Evolutionary conservation across 345 rosid species (phyloP).

Genomic region (Leavenworthia alabamica): DNA sequence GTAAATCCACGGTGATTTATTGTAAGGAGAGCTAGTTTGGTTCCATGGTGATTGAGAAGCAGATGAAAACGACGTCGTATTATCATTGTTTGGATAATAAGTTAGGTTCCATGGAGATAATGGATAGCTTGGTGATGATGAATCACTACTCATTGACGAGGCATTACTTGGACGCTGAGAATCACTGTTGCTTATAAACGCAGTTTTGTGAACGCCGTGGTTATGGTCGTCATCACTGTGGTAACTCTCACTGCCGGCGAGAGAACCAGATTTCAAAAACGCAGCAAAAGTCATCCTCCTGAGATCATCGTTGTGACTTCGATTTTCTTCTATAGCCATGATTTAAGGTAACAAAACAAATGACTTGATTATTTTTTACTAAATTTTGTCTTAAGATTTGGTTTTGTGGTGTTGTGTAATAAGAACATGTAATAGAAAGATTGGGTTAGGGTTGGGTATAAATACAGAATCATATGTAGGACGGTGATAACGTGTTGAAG

Average conservation of each 20-base stretch:
- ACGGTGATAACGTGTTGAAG: background rate
- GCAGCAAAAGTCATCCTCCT: constrained; percentile 46
- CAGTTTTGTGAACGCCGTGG: background rate
- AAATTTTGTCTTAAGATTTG: background rate
- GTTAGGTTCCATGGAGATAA: constrained; percentile 52
- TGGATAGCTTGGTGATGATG: constrained; percentile 30
- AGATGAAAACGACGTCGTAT: constrained; percentile 33
- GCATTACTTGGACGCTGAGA: constrained; percentile 30
- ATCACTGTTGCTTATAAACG: constrained; percentile 17
- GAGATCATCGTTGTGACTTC: constrained; percentile 13
- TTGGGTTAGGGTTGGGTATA: constrained; percentile 7
- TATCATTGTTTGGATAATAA: constrained; percentile 27
- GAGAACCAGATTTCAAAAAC: constrained; percentile 33
- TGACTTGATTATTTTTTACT: background rate
- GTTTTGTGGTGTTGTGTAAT: background rate
- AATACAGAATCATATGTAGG: background rate
- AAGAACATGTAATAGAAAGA: background rate
- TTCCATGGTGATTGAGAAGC: constrained; percentile 33
- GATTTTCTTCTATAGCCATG: constrained; percentile 16
- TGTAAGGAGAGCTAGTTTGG: constrained; percentile 45
- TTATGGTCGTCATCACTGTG: constrained; percentile 18
- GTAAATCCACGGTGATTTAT: constrained; percentile 57
- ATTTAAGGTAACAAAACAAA: background rate
- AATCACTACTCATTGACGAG: constrained; percentile 24
- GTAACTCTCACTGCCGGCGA: constrained; percentile 28